A percentile compares a stretch with the other conserved stretches of the same genome.
Conservation (phyloP, 2,329 filamentous ascomycete genomes). For the Phaeosphaeriaceae sp. region DNA sequence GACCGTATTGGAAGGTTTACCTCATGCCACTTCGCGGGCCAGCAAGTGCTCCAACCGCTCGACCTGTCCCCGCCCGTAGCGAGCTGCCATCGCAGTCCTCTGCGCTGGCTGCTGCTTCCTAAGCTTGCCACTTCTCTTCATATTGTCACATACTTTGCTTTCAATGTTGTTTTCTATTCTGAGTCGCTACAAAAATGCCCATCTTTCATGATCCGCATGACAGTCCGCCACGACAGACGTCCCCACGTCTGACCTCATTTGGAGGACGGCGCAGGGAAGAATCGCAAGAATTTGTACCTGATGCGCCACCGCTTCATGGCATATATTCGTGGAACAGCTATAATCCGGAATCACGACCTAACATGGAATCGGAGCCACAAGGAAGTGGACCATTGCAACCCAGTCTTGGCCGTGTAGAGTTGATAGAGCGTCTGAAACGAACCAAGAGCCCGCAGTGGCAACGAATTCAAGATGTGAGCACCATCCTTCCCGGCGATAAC, state of each 20-base stretch:
- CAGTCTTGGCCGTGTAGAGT: constrained; percentile 69
- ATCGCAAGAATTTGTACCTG: constrained; percentile 12
- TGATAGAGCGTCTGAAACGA: constrained; percentile 85
- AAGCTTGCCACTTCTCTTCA: constrained; percentile 14
- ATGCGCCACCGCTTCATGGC: constrained; percentile 12
- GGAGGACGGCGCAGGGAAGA: constrained; percentile 23
- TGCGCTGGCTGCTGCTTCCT: constrained; percentile 12
- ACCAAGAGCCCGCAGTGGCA: constrained; percentile 79
- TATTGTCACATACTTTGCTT: constrained; percentile 13
- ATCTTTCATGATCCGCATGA: constrained; percentile 49
- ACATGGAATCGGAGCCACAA: constrained; percentile 22
- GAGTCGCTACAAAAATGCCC: constrained; percentile 40
- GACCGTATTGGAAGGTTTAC: constrained; percentile 34
- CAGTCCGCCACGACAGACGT: constrained; percentile 27
- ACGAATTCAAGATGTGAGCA: constrained; percentile 60
- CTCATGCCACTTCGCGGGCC: constrained; percentile 38
- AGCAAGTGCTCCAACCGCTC: constrained; percentile 41
- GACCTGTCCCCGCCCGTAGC: constrained; percentile 33
- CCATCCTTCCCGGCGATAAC: neutral
- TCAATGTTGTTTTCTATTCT: constrained; percentile 33
- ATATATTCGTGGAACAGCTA: constrained; percentile 11
- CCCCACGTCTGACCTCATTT: constrained; percentile 21
- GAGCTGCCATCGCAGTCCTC: constrained; percentile 30
- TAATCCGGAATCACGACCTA: constrained; percentile 6
- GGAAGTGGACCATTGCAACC: constrained; percentile 31